phyloP scores from a whole-genome alignment of 495 filamentous ascomycete species.

The Bathelium albidoporum region DNA sequence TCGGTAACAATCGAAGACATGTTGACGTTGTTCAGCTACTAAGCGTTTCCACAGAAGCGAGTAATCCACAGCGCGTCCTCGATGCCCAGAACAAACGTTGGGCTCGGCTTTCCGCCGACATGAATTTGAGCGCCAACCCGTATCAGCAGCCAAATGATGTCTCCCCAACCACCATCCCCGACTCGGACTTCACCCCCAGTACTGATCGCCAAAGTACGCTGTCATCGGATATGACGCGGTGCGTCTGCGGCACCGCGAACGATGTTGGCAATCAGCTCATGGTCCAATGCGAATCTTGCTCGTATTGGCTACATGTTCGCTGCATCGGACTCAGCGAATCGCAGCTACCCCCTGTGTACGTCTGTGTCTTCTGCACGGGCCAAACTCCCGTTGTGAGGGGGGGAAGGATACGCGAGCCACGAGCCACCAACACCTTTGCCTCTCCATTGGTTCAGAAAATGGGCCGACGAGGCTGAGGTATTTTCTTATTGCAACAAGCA shows the following conservation, averaged over 20 bases:
- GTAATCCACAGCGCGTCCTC: slow-evolving; percentile 18
- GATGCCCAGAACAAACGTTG: slow-evolving; percentile 33
- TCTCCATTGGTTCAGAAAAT: background rate
- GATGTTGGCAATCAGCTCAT: slow-evolving; percentile 55
- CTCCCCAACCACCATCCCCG: slow-evolving; percentile 60
- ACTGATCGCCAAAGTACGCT: slow-evolving; percentile 46
- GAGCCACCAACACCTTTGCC: background rate
- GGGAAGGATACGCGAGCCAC: slow-evolving; percentile 48
- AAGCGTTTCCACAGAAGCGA: background rate
- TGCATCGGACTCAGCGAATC: slow-evolving; percentile 61
- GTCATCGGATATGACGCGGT: slow-evolving; percentile 52
- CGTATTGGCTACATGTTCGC: slow-evolving; percentile 70
- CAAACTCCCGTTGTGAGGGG: slow-evolving; percentile 60
- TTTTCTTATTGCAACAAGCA: background rate
- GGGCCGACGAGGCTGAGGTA: background rate
- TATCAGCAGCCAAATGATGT: slow-evolving; percentile 27
- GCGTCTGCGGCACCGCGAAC: slow-evolving; percentile 58
- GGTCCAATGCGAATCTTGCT: slow-evolving; percentile 86
- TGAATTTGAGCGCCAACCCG: slow-evolving; percentile 11
- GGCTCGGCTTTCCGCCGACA: slow-evolving; percentile 30
- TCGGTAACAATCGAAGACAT: background rate
- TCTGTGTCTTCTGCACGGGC: slow-evolving; percentile 65
- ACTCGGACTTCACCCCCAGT: slow-evolving; percentile 55
- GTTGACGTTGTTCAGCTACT: background rate
- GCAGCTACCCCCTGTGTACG: slow-evolving; percentile 62